Base-by-base conservation (phyloP, 2,329 filamentous ascomycete genomes). In the Fusarium luffae region DNA sequence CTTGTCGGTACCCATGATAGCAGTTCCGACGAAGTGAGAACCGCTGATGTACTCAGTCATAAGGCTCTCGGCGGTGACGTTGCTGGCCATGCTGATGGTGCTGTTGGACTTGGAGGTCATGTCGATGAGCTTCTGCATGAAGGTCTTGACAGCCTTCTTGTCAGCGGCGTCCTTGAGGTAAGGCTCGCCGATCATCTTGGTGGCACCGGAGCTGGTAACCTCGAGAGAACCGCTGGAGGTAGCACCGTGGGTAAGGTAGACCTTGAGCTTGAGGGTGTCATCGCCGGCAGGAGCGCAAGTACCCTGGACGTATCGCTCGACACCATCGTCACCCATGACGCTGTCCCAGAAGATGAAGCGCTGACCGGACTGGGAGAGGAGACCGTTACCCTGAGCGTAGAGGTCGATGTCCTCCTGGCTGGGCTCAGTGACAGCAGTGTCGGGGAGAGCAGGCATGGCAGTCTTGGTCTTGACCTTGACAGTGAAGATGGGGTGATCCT, bases 71-170 rank as follows among this genome's bases (percentile, higher is more conserved):
- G 90, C 83, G 32, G 81, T 84, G 32, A 58, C 60, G 32, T 74
- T 75, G 30, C 56, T 51, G 0, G 84, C 79, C 70, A 90, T 89
- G 70, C 80, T 83, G 18, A 92, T 82, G 13, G 80, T 83, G 50
- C 82, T 80, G 41, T 84, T 88, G 16, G 89, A 89, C n/a, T 84
- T 85, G 23, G 86, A 81, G 42, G 90, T 89, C 57, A 88, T 86
- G 34, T 88, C 88, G 28, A 92, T 88, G 78, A 92, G 91, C 71
- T 87, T 85, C 66, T 82, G 85, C 70, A 89, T 82, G 16, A 82
- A 77, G 8, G 68, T 55, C n/a, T 67, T 84, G 76, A 87, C 85
- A 32, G 84, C 79, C 48, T 80, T 82, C 84, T 71, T 74, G 28
- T 75, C 72, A 8, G 70, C 76, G 1, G 69, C 61, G 2, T 74